phyloP scores from a whole-genome alignment of 1,284 basidiomycete species.

The Rhodotorula sp. region DNA sequence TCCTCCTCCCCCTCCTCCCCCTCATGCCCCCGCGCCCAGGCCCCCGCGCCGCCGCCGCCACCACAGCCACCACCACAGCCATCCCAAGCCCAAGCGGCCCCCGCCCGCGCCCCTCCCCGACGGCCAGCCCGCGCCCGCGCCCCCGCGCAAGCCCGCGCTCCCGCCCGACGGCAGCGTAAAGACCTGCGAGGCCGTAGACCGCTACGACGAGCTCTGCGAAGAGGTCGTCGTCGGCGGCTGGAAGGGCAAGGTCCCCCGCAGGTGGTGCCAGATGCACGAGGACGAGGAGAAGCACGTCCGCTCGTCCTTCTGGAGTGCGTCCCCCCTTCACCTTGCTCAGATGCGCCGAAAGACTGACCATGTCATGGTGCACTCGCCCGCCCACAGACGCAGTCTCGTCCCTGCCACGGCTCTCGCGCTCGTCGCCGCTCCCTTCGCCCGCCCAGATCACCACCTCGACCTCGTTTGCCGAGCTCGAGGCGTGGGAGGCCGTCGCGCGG shows the following conservation, averaged over 20 bases:
- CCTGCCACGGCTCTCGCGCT: slow-evolving; percentile 14
- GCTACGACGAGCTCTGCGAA: slow-evolving; percentile 28
- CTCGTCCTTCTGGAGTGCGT: slow-evolving; percentile 33
- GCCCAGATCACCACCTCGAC: slow-evolving; percentile 21
- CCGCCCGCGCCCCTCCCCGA: slow-evolving; percentile 10
- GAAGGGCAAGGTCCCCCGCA: slow-evolving; percentile 38
- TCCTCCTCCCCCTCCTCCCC: not conserved
- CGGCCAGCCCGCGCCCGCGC: not conserved
- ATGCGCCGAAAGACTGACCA: not conserved
- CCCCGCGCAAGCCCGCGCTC: slow-evolving; percentile 2
- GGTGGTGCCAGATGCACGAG: slow-evolving; percentile 38
- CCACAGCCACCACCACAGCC: not conserved
- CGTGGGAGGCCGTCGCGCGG: slow-evolving; percentile 29
- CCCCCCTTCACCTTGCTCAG: too few relatives aligned
- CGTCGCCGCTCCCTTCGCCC: slow-evolving; percentile 11
- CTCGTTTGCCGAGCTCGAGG: slow-evolving; percentile 30
- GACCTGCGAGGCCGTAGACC: slow-evolving; percentile 35
- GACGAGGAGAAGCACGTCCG: slow-evolving; percentile 34
- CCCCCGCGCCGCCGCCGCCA: not conserved
- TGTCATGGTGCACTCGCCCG: not conserved
- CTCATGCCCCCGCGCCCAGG: not conserved
- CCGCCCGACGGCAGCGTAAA: slow-evolving; percentile 31
- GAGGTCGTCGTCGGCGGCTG: slow-evolving; percentile 40
- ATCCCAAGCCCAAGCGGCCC: slow-evolving; percentile 11
- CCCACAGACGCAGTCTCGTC: slow-evolving; percentile 25